These are phyloP conservation scores for Trebouxia sp. DNA, from an alignment of 139 green algal genomes.

Conservation along the genomic window DNA sequence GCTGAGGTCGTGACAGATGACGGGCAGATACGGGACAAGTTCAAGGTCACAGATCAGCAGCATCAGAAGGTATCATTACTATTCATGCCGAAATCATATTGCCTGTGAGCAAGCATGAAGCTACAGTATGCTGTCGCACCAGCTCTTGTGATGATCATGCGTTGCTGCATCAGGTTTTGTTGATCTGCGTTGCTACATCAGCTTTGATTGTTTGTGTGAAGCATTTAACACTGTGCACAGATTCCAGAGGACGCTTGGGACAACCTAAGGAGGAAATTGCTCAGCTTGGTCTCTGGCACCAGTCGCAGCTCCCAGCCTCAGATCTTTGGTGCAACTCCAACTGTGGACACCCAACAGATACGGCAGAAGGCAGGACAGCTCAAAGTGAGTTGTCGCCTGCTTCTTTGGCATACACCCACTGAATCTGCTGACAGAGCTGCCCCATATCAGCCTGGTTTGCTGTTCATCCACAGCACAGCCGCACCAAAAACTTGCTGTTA, in stretches of 20 bases:
- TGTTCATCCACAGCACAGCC: too few relatives aligned
- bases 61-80: background rate
- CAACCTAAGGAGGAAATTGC: constrained; percentile 50
- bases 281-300: constrained; percentile 50
- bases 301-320: constrained; percentile 67
- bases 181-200: too few relatives aligned
- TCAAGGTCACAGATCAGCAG: constrained; percentile 58
- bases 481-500: too few relatives aligned
- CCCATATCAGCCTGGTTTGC: constrained; percentile 1
- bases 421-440: background rate
- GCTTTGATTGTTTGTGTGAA: too few relatives aligned
- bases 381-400: background rate
- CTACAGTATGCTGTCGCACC: too few relatives aligned
- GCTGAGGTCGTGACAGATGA: constrained; percentile 69
- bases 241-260: constrained; percentile 50
- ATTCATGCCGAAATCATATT: too few relatives aligned
- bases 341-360: constrained; percentile 62
- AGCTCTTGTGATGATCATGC: too few relatives aligned
- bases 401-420: background rate
- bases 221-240: constrained; percentile 24
- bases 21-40: constrained; percentile 70
- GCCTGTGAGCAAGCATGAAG: too few relatives aligned
- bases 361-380: constrained; percentile 30
- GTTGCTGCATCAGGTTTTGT: too few relatives aligned
- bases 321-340: constrained; percentile 81